These are phyloP conservation scores for Cymodocea nodosa DNA, from an alignment of 116 monocot genomes.

Conservation along the genomic window DNA sequence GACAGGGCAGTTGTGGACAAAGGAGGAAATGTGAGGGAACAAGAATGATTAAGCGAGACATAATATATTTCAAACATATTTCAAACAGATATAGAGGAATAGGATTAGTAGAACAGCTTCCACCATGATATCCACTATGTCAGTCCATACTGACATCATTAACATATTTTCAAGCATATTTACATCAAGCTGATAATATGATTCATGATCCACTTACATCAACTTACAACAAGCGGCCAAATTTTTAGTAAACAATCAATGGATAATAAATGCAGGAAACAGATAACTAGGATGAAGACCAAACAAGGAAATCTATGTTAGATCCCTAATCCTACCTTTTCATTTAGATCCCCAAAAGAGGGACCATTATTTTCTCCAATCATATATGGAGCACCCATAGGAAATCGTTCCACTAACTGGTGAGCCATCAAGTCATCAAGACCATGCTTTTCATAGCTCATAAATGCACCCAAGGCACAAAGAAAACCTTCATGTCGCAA, in stretches of 20 bases:
- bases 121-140: too few species aligned
- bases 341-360: slow-evolving; percentile 80
- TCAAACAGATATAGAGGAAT: too few species aligned
- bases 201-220: too few species aligned
- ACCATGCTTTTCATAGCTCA: slow-evolving; percentile 98
- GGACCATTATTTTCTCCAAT: slow-evolving; percentile 83
- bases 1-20: too few species aligned
- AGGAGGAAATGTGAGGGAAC: too few species aligned
- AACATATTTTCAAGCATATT: too few species aligned
- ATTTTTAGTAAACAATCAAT: background rate
- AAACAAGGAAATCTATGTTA: background rate
- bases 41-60: too few species aligned
- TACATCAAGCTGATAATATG: too few species aligned
- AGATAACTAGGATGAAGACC: background rate
- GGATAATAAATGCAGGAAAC: background rate
- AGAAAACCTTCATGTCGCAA: slow-evolving; percentile 95
- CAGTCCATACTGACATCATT: too few species aligned
- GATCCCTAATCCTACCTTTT: slow-evolving; percentile 66
- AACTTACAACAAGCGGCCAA: too few species aligned
- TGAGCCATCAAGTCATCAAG: slow-evolving; percentile 87
- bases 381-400: slow-evolving; percentile 82
- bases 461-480: slow-evolving; percentile 92
- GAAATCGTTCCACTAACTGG: slow-evolving; percentile 92
- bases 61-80: too few species aligned
- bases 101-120: too few species aligned